A percentile compares a stretch with the other conserved stretches of the same genome.
These are phyloP conservation scores for Crucihimalaya himalaica DNA, from an alignment of 345 rosid species.

Conservation along the genomic window DNA sequence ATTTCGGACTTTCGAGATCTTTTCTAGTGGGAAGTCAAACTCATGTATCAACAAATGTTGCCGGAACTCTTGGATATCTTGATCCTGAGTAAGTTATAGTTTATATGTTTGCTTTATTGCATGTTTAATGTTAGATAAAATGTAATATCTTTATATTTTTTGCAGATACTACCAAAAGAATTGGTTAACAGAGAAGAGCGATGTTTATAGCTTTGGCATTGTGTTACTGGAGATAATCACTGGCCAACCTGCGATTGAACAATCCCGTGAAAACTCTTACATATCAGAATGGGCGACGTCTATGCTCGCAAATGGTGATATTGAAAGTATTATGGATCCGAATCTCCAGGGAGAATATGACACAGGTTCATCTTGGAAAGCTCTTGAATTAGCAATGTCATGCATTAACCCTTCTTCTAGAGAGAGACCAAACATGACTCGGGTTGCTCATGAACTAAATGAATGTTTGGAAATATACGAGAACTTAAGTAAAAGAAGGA, in stretches of 20 bases:
- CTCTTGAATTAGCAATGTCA: slow-evolving; percentile 23
- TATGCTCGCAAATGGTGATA: neutral
- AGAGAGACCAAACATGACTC: slow-evolving; percentile 33
- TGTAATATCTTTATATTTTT: neutral
- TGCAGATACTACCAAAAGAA: slow-evolving; percentile 31
- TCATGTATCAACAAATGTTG: slow-evolving; percentile 19
- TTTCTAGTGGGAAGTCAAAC: slow-evolving; percentile 26
- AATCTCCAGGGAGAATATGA: slow-evolving; percentile 8
- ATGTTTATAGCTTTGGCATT: slow-evolving; percentile 47
- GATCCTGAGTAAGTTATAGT: slow-evolving; percentile 44
- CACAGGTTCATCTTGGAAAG: slow-evolving; percentile 12
- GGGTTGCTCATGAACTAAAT: slow-evolving; percentile 16
- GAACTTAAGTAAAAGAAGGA: neutral
- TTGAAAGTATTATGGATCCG: slow-evolving; percentile 10
- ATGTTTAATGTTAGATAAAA: neutral
- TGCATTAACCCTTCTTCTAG: neutral
- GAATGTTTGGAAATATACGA: slow-evolving; percentile 7
- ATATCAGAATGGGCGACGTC: slow-evolving; percentile 9
- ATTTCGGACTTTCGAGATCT: slow-evolving; percentile 47
- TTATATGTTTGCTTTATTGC: neutral
- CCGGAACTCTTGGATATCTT: slow-evolving; percentile 39
- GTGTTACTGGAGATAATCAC: slow-evolving; percentile 45
- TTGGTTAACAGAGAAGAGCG: slow-evolving; percentile 43
- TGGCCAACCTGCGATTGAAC: slow-evolving; percentile 24
- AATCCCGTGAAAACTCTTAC: neutral